Evolutionary conservation across 441 rosid genomes (phyloP), one percentile per base, ranked within the genome.

Genomic region (Pelargonium australe): DNA sequence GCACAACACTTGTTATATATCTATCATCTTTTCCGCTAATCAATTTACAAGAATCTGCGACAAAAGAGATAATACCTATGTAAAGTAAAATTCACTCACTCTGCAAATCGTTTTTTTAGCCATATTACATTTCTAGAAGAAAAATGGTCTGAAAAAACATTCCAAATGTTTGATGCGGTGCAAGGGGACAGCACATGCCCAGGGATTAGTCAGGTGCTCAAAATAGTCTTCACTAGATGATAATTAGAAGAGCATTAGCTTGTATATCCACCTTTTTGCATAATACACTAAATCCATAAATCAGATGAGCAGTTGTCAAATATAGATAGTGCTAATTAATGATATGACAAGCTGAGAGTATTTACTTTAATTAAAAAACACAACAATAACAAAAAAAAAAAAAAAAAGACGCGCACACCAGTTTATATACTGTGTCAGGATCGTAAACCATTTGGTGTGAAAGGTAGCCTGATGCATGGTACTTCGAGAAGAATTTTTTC

Each of bases 371-470:
- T 23, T 60, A 28, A 1, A 58, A 60, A 57, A 0, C 60, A 17
- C 16, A 8, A 8, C n/a, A 61, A 31, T 58, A 53, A 53, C 28
- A 53, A 17, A 57, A 6, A 49, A 13, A 70, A 53, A 53, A 1
- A 53, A 17, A 57, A 6, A 49, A 13, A 70, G 74, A 72, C 41
- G 62, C 91, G 44, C 76, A 95, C 99, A 85, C 81, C 65, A 95
- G 73, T 79, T 86, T 90, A 77, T 89, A 85, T 68, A 92, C 75
- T 65, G 83, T 73, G 66, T 97, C 84, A 69, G 80, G 72, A 13
- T 69, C 81, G 82, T 89, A 86, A 72, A 92, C 89, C 89, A 92
- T 90, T 67, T 92, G 90, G 75, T 92, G 97, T 55, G 95, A 85
- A 80, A 95, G 60, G 74, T 95, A 95, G 78, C 85, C 85, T 28